Evolutionary conservation across 1,284 basidiomycete genomes (phyloP).

Genomic region (Coniophora puteana): DNA sequence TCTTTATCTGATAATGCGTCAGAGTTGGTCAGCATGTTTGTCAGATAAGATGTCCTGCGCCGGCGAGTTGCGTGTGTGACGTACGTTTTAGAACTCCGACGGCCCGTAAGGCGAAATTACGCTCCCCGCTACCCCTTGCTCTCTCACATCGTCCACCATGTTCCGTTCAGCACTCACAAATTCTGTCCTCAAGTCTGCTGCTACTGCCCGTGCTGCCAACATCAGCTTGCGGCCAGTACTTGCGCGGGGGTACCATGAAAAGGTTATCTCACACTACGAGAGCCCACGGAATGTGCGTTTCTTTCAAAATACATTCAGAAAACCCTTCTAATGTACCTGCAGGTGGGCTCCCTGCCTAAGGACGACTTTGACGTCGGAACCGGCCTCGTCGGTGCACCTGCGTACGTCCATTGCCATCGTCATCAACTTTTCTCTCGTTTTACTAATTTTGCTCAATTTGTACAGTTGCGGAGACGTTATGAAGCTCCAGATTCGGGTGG

Average conservation of each 20-base stretch:
- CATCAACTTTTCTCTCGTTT: constrained; percentile 13
- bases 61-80: constrained; percentile 7
- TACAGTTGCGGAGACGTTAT: constrained; percentile 88
- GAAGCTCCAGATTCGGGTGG: constrained; percentile 98
- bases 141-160: constrained; percentile 46
- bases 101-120: constrained; percentile 3
- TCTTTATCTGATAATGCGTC: too few species aligned
- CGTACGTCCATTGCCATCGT: constrained; percentile 56
- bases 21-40: constrained; percentile 10
- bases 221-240: constrained; percentile 43
- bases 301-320: constrained; percentile 23
- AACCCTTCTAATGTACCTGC: constrained; percentile 19
- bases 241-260: constrained; percentile 82
- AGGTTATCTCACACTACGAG: constrained; percentile 96
- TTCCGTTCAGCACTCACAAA: constrained; percentile 59
- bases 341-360: constrained; percentile 97
- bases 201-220: constrained; percentile 39
- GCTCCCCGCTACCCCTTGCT: constrained; percentile 16
- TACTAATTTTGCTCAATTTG: constrained; percentile 6
- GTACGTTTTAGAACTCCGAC: constrained; percentile 25
- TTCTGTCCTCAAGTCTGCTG: constrained; percentile 41
- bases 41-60: constrained; percentile 11
- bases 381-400: constrained; percentile 97
- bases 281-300: constrained; percentile 86
- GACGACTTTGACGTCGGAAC: constrained; percentile 91